Conservation (phyloP, 768 basidiomycete genomes). For the Tulasnella calospora region DNA sequence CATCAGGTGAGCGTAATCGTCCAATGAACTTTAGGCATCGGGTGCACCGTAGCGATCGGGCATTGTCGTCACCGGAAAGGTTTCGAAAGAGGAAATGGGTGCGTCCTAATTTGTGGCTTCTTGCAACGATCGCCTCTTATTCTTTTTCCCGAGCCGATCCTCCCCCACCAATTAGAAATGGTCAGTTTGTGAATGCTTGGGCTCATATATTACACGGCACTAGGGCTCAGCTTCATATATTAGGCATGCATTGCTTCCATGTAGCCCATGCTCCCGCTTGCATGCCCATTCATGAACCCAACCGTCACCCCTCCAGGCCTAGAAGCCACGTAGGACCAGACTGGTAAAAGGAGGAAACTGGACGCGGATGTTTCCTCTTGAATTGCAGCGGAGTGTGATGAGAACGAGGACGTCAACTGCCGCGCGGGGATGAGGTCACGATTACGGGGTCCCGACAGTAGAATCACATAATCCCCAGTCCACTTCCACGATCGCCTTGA, state of each 20-base stretch:
- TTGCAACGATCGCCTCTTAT: background rate
- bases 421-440: too few species aligned
- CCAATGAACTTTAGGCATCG: background rate
- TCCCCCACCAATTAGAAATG: conserved; percentile 3
- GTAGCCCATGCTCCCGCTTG: conserved; percentile 16
- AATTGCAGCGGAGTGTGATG: too few species aligned
- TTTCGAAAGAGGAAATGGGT: conserved; percentile 22
- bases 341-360: too few species aligned
- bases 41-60: background rate
- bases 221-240: background rate
- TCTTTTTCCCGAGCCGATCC: background rate
- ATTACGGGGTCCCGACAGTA: too few species aligned
- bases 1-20: conserved; percentile 13
- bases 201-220: background rate
- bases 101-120: background rate
- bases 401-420: too few species aligned
- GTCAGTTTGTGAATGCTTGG: conserved; percentile 5
- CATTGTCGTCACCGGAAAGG: background rate
- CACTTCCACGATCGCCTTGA: too few species aligned
- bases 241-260: conserved; percentile 20
- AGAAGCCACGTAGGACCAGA: too few species aligned
- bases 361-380: too few species aligned
- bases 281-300: conserved; percentile 17
- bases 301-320: background rate
- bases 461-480: too few species aligned